Percentiles rank a stretch among this genome's conserved stretches.
Evolutionary conservation across 192 early-diverging fungal species (phyloP).

Genomic region (Mortierella claussenii): DNA sequence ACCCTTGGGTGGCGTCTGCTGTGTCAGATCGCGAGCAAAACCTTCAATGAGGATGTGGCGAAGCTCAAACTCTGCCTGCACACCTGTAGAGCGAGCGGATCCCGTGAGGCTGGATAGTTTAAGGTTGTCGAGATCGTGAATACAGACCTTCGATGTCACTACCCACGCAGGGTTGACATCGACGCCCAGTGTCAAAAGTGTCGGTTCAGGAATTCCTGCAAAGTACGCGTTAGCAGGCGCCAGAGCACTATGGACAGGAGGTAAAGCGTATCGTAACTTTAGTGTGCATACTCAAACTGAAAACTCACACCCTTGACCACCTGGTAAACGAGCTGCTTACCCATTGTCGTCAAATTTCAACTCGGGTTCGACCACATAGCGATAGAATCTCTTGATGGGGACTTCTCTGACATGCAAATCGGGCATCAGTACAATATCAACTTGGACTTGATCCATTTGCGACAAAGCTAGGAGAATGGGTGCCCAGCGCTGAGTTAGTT

Average conservation of each 20-base stretch:
- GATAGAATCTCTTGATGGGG: slow-evolving; percentile 90
- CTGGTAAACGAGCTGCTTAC: no score
- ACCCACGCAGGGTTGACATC: slow-evolving; percentile 93
- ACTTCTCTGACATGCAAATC: slow-evolving; percentile 62
- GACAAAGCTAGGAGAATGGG: slow-evolving; percentile 76
- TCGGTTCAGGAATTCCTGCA: slow-evolving; percentile 75
- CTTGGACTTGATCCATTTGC: slow-evolving; percentile 67
- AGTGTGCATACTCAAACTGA: no score
- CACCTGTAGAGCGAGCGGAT: slow-evolving; percentile 50
- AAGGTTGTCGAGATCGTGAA: slow-evolving; percentile 95
- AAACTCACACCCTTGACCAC: no score
- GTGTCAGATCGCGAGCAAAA: slow-evolving; percentile 79
- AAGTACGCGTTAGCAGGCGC: slow-evolving; percentile 73
- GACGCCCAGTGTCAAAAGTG: slow-evolving; percentile 87
- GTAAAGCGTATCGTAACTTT: no score
- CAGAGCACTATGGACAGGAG: no score
- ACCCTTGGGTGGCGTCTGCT: slow-evolving; percentile 85
- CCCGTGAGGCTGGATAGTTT: slow-evolving; percentile 64
- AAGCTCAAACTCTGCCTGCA: slow-evolving; percentile 83
- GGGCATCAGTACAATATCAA: slow-evolving; percentile 80
- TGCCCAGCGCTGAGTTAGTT: slow-evolving; percentile 82
- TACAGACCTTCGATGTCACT: slow-evolving; percentile 80
- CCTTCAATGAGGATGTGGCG: slow-evolving; percentile 92
- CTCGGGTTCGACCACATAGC: slow-evolving; percentile 77
- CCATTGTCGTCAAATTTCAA: slow-evolving; percentile 71